These are phyloP conservation scores for Trichoderma asperellum DNA, from an alignment of 2,329 filamentous ascomycete genomes.

Conservation along the genomic window DNA sequence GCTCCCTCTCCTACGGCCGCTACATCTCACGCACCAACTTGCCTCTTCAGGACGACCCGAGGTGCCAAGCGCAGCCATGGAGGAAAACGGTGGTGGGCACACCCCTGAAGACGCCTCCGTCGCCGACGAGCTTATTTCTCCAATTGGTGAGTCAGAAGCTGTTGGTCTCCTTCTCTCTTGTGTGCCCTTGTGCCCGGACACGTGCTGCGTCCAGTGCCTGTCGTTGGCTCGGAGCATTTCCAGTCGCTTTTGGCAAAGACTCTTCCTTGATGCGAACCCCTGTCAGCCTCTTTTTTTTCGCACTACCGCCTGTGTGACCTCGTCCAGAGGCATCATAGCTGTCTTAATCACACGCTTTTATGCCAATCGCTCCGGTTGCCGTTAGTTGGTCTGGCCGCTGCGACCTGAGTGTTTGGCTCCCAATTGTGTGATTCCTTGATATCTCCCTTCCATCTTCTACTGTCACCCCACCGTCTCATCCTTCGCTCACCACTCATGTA, in stretches of 20 bases:
- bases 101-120: conserved; percentile 52
- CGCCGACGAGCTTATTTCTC: conserved; percentile 52
- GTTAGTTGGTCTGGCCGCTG: background rate
- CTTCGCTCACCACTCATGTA: background rate
- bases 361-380: background rate
- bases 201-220: conserved; percentile 49
- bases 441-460: background rate
- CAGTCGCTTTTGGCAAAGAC: conserved; percentile 2
- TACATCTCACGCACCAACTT: conserved; percentile 26
- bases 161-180: conserved; percentile 50
- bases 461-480: conserved; percentile 3
- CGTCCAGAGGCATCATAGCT: background rate
- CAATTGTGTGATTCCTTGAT: background rate
- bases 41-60: conserved; percentile 25
- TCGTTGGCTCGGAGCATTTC: conserved; percentile 49
- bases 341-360: background rate
- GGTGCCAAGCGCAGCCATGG: conserved; percentile 38
- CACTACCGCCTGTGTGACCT: background rate
- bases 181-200: conserved; percentile 46
- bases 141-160: conserved; percentile 59
- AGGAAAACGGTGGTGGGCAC: conserved; percentile 49
- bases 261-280: conserved; percentile 4
- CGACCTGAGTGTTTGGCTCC: background rate
- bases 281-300: conserved; percentile 5
- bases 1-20: background rate